Percentiles rank a stretch among this genome's conserved stretches.
phyloP scores from a whole-genome alignment of 805 yeast species.

The Kodamaea restingae region DNA sequence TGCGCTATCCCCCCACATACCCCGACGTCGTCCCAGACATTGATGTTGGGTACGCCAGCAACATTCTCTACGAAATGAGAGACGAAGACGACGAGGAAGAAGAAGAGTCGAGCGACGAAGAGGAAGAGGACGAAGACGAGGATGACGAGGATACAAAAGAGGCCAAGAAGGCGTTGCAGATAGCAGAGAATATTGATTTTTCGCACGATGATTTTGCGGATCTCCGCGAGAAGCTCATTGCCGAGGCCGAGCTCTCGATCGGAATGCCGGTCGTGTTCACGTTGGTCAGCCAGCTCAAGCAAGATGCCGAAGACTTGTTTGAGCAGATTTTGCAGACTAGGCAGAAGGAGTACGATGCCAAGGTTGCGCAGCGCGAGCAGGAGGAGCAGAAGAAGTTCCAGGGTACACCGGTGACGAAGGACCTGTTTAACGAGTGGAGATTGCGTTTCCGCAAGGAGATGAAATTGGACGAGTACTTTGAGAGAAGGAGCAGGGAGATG shows the following conservation, averaged over 20 bases:
- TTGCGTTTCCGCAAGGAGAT: conserved; percentile 62
- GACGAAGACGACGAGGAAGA: conserved; percentile 31
- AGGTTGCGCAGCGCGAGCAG: conserved; percentile 60
- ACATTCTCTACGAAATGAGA: conserved; percentile 18
- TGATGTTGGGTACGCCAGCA: conserved; percentile 27
- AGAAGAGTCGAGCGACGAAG: conserved; percentile 41
- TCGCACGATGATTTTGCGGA: conserved; percentile 42
- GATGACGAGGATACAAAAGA: conserved; percentile 22
- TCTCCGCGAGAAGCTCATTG: conserved; percentile 40
- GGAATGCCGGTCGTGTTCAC: conserved; percentile 94
- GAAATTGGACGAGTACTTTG: conserved; percentile 60
- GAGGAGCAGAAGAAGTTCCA: conserved; percentile 85
- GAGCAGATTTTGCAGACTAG: conserved; percentile 48
- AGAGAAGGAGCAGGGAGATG: conserved; percentile 47
- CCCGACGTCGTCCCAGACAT: conserved; percentile 78
- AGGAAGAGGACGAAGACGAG: conserved; percentile 41
- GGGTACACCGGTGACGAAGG: conserved; percentile 86
- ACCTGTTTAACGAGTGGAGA: conserved; percentile 75
- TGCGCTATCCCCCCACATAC: conserved; percentile 70
- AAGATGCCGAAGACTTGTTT: conserved; percentile 69
- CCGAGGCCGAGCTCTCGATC: conserved; percentile 69
- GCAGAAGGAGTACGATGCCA: conserved; percentile 58
- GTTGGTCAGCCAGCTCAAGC: conserved; percentile 71
- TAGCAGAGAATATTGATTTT: conserved; percentile 58
- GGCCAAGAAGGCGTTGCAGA: conserved; percentile 41